Percentiles rank a stretch among this genome's conserved stretches.
These are phyloP conservation scores for Penicillium sp. DNA, from an alignment of 2,329 filamentous ascomycete species.

Conservation along the genomic window DNA sequence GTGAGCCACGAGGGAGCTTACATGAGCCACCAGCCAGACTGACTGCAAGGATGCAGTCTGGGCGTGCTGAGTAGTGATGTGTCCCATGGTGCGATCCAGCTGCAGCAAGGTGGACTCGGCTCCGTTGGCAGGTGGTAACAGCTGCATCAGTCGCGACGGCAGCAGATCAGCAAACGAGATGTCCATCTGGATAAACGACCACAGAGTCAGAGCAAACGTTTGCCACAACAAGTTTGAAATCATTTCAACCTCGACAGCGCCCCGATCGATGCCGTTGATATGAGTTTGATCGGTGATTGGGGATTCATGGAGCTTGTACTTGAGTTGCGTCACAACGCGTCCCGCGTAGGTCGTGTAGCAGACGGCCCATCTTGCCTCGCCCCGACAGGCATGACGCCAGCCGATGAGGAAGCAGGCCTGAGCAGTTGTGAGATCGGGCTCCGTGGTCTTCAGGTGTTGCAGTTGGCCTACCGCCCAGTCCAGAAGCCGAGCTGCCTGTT, in stretches of 20 bases:
- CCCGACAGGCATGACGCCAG: too few species aligned
- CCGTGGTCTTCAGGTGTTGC: background rate
- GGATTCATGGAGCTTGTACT: background rate
- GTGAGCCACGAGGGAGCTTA: background rate
- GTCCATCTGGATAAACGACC: background rate
- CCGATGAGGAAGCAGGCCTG: background rate
- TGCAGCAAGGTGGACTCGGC: background rate
- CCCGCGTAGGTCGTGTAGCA: background rate
- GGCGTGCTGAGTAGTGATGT: background rate
- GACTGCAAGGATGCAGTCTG: background rate
- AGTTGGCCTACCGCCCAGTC: background rate
- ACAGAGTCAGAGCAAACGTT: background rate
- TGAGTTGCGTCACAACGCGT: background rate
- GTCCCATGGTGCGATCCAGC: background rate
- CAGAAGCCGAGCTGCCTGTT: background rate
- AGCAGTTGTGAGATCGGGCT: background rate
- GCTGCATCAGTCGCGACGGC: background rate
- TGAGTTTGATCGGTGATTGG: background rate
- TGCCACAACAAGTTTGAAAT: background rate
- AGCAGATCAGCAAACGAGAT: background rate
- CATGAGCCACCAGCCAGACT: background rate
- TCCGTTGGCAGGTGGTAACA: background rate
- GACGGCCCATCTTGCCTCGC: too few species aligned
- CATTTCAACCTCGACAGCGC: background rate
- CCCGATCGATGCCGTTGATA: background rate